Evolutionary conservation across 2,329 filamentous ascomycete species (phyloP), one percentile per base, ranked within the genome.

Genomic region (Cadophora malorum): DNA sequence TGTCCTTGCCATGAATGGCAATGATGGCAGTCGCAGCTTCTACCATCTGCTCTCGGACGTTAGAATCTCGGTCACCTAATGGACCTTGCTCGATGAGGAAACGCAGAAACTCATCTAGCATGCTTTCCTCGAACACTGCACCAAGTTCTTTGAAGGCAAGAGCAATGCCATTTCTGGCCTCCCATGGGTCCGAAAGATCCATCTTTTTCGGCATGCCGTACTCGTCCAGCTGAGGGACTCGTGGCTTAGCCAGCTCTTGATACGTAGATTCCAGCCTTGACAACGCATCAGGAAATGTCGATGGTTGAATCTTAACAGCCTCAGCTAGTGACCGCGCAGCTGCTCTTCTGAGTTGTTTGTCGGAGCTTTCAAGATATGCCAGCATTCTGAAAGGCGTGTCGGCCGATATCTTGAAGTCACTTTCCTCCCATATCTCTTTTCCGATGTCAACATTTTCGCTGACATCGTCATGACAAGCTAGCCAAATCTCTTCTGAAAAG

Each of bases 141-240:
- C 92, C 89, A 72, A 99, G 86, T 74, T 96, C 91, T 78, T 90
- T 93, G 81, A 97, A 96, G 2, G 94, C 90, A 25, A 94, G 85
- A 9, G 93, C 95, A 74, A 97, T 90, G 65, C 96, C 96, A 76
- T 97, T 94, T 72, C 96, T 88, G 14, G 88, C 88, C 79, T 97
- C 94, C 95, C 95, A 99, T 1, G 91, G 91, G 79, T 99, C 96
- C 5, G 91, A 87, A 12, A 94, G 83, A 72, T 98, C 93, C 77
- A 91, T 89, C 81, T 97, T 98, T 76, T 89, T 91, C 3, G 93
- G 92, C 92, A 99, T 97, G 64, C 96, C 96, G 77, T 93, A 98
- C 71, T 95, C 91, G 77, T 99, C 95, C 49, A 95, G 89, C 75
- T 95, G 90, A 12, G 94, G 93, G 58, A 91, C 87, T 68, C 91